Conservation (phyloP, 2,329 filamentous ascomycete genomes). For the Colletotrichum zoysiae region DNA sequence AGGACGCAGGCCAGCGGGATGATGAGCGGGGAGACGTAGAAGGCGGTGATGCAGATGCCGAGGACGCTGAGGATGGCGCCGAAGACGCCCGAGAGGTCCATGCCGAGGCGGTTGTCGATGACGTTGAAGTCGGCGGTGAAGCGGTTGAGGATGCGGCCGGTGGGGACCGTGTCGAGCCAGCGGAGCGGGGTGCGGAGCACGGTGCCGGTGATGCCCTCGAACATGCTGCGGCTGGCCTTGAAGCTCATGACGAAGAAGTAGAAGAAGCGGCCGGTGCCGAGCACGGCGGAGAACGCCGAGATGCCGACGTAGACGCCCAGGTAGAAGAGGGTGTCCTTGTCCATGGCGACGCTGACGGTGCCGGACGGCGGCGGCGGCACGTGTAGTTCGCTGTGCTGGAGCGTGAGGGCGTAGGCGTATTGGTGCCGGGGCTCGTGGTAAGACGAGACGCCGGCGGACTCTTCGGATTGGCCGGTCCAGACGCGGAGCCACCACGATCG, state of each 20-base stretch:
- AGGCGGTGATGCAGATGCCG: slow-evolving; percentile 74
- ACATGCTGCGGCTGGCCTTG: slow-evolving; percentile 76
- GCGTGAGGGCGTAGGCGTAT: slow-evolving; percentile 48
- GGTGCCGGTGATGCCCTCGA: slow-evolving; percentile 73
- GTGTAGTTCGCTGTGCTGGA: slow-evolving; percentile 61
- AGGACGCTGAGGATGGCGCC: slow-evolving; percentile 72
- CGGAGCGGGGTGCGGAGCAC: slow-evolving; percentile 80
- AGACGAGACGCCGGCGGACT: slow-evolving; percentile 45
- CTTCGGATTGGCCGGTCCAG: slow-evolving; percentile 66
- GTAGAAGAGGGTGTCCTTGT: slow-evolving; percentile 69
- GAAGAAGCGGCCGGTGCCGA: slow-evolving; percentile 73
- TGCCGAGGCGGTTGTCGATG: slow-evolving; percentile 76
- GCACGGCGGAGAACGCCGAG: slow-evolving; percentile 66
- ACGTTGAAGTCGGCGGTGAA: slow-evolving; percentile 83
- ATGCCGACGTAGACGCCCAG: slow-evolving; percentile 75
- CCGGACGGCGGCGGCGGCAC: slow-evolving; percentile 41
- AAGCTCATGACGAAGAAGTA: slow-evolving; percentile 75
- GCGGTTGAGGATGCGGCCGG: slow-evolving; percentile 81
- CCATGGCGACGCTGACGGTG: slow-evolving; percentile 45
- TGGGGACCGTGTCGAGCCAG: slow-evolving; percentile 84
- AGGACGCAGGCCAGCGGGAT: slow-evolving; percentile 72
- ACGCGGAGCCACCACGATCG: slow-evolving; percentile 74
- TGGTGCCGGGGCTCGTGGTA: slow-evolving; percentile 39
- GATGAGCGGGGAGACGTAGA: slow-evolving; percentile 77
- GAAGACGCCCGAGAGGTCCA: slow-evolving; percentile 71